phyloP scores from a whole-genome alignment of 2,329 filamentous ascomycete species.

The Cyclaneusma minus region DNA sequence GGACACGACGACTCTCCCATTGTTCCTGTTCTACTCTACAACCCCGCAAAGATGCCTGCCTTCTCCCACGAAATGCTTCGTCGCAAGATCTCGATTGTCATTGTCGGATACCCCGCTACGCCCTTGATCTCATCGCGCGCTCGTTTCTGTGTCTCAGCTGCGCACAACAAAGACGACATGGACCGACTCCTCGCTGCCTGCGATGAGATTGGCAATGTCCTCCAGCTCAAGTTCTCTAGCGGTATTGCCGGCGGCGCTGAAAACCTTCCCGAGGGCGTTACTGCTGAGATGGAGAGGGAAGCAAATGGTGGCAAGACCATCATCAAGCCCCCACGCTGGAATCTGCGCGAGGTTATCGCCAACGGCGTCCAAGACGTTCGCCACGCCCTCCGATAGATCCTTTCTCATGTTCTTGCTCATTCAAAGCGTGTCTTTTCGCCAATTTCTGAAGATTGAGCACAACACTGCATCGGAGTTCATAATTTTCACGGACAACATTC shows the following conservation, averaged over 20 bases:
- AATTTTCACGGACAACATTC: no score
- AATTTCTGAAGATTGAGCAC: background rate
- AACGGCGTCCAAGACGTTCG: slow-evolving; percentile 56
- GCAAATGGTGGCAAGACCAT: slow-evolving; percentile 33
- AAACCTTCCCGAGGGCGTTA: slow-evolving; percentile 56
- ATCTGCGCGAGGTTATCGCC: slow-evolving; percentile 55
- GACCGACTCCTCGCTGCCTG: slow-evolving; percentile 80
- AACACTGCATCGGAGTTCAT: no score
- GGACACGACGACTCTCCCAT: slow-evolving; percentile 97
- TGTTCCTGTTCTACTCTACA: slow-evolving; percentile 85
- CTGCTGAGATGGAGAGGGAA: slow-evolving; percentile 56
- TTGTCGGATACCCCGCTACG: slow-evolving; percentile 93
- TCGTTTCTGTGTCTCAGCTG: slow-evolving; percentile 87
- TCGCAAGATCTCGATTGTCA: slow-evolving; percentile 93
- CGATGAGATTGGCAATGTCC: slow-evolving; percentile 78
- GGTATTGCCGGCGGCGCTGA: slow-evolving; percentile 81
- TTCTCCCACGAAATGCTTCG: slow-evolving; percentile 98
- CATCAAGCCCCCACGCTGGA: slow-evolving; percentile 50
- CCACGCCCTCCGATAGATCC: slow-evolving; percentile 35
- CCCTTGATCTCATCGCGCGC: slow-evolving; percentile 89
- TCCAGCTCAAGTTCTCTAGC: slow-evolving; percentile 95
- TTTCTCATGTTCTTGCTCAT: no score
- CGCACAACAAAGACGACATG: slow-evolving; percentile 96
- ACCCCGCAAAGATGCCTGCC: slow-evolving; percentile 96
- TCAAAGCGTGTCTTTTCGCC: background rate